These are phyloP conservation scores for Solanum hybrid DNA, from an alignment of 305 asterid genomes.

Conservation along the genomic window DNA sequence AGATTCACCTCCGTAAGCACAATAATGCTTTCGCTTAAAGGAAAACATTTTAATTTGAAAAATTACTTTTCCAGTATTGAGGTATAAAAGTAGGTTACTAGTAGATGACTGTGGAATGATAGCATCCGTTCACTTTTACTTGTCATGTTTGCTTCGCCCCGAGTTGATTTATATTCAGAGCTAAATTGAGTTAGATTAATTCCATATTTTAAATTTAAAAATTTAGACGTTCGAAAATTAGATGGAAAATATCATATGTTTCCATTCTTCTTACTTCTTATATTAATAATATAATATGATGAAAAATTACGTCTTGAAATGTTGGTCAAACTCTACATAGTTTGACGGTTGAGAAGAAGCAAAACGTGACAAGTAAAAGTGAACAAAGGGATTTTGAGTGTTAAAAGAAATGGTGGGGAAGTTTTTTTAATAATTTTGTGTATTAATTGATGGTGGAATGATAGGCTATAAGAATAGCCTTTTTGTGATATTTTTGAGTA, in stretches of 20 bases:
- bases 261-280: not conserved
- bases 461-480: not conserved
- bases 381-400: not conserved
- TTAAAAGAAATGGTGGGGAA: not conserved
- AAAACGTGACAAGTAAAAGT: not conserved
- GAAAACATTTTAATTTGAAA: not conserved
- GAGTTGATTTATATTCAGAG: not conserved
- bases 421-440: not conserved
- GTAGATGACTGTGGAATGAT: not conserved
- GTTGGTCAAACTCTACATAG: not conserved
- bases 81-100: not conserved
- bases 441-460: not conserved
- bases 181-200: not conserved
- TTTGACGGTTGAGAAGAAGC: not conserved
- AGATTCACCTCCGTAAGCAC: conserved; percentile 42
- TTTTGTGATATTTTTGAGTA: not conserved
- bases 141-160: not conserved
- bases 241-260: not conserved
- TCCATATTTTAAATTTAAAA: no score
- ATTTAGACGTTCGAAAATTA: not conserved
- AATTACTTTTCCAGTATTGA: not conserved
- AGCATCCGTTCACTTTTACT: not conserved
- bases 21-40: not conserved
- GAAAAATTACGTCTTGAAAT: not conserved
- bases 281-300: not conserved